Base-by-base conservation (phyloP, 177 flowering plant species). In the Vitis hybrid region DNA sequence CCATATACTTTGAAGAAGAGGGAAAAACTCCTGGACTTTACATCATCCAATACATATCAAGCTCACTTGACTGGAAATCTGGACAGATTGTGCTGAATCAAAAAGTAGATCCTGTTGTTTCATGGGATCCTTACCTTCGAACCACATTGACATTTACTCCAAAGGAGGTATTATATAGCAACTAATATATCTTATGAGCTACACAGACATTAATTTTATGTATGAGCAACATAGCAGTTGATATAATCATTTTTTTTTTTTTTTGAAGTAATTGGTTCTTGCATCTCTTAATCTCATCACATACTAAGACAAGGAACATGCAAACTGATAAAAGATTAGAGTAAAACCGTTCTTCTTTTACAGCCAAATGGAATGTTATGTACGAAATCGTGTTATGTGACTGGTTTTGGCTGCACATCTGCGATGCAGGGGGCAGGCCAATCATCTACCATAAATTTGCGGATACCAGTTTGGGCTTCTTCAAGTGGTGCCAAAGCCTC, bases 21-120 rank as follows among this genome's bases (percentile, higher is more conserved):
- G 91, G 88, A 46, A 60, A 74, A 11, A 60, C 32, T 68, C 87
- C 90, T 9, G 82, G 75, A 21, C 87, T 95, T 67, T 93, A 95
- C 63, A 66, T 95, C 52, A 85, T 86, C 72, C 99, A 93, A 73
- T 93, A 85, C 70, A 80, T 95, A 78, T 81, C 99, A 20, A 95
- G 98, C 78, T 73, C 88, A 48, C 72, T 95, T 64, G 65, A 84
- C 49, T 95, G 99, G 99, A 87, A 74, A 76, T 72, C 86, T 46
- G 93, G 89, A 67, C 64, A 78, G 20, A 24, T 85, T 67, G 15
- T 74, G 68, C 51, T 95, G 14, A 82, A 68, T 66, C 95, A 90
- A 84, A 83, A 57, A 77, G 94, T 87, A 17, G 85, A 89, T 67
- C 87, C 84, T 61, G 88, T 84, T 67, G 74, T 64, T 69, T 94